phyloP scores from a whole-genome alignment of 805 yeast genomes.

The Starmerella stellata region DNA sequence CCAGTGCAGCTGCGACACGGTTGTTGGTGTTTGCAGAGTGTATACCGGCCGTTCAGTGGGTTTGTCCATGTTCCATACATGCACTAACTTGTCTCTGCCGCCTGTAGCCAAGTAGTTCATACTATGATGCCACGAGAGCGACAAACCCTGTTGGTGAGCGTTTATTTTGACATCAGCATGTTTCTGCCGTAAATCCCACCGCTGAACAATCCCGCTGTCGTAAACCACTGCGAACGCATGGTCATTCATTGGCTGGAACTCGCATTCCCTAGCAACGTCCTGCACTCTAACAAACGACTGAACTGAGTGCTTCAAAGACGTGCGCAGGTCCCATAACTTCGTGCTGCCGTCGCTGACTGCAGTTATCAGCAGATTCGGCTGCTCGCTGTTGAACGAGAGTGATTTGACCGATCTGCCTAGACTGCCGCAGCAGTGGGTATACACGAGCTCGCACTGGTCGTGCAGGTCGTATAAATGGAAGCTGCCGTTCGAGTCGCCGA shows the following conservation, averaged over 20 bases:
- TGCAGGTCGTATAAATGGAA: constrained; percentile 19
- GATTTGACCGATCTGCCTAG: constrained; percentile 32
- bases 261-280: constrained; percentile 48
- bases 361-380: constrained; percentile 44
- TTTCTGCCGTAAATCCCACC: constrained; percentile 70
- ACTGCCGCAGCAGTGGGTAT: constrained; percentile 4
- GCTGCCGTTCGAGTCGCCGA: constrained; percentile 22
- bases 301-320: constrained; percentile 32
- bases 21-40: constrained; percentile 54
- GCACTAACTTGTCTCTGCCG: constrained; percentile 73
- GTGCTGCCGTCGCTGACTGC: constrained; percentile 67
- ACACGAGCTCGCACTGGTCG: constrained; percentile 21
- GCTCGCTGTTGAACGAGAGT: constrained; percentile 37
- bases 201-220: constrained; percentile 74
- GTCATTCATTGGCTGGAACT: constrained; percentile 34
- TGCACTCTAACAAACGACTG: constrained; percentile 41
- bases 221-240: constrained; percentile 56
- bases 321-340: constrained; percentile 66
- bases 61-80: constrained; percentile 49
- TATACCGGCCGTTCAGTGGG: constrained; percentile 39
- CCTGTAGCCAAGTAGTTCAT: constrained; percentile 71
- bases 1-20: constrained; percentile 67
- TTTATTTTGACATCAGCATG: constrained; percentile 51
- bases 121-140: constrained; percentile 77
- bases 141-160: constrained; percentile 79